phyloP scores from a whole-genome alignment of 495 filamentous ascomycete species.

The Neurospora sp. region DNA sequence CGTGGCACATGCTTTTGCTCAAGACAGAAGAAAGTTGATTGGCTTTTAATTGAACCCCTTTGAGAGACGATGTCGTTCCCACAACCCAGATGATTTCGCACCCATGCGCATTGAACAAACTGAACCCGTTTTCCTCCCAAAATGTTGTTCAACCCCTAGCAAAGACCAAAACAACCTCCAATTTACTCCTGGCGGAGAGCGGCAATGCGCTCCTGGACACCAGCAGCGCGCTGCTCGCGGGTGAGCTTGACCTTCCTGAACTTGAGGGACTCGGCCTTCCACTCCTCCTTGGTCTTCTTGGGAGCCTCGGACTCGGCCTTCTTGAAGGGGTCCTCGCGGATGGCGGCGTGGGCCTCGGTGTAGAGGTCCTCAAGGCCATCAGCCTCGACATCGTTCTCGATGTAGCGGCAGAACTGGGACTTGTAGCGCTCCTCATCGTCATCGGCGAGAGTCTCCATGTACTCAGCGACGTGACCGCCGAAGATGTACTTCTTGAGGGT shows the following conservation, averaged over 20 bases:
- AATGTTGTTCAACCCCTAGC: constrained; percentile 14
- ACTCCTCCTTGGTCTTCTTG: constrained; percentile 94
- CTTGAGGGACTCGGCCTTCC: constrained; percentile 93
- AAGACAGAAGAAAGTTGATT: constrained; percentile 15
- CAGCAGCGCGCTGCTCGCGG: constrained; percentile 65
- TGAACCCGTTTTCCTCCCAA: neutral
- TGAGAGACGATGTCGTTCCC: neutral
- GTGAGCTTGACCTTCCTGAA: constrained; percentile 65
- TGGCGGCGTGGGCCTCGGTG: constrained; percentile 85
- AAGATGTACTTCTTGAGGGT: constrained; percentile 98
- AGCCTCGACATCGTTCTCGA: constrained; percentile 91
- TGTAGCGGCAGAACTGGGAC: constrained; percentile 93
- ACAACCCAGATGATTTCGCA: neutral
- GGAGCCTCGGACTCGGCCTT: constrained; percentile 66
- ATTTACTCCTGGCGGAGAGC: constrained; percentile 46
- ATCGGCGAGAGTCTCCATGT: constrained; percentile 99
- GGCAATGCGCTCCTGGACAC: constrained; percentile 82
- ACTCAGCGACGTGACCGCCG: constrained; percentile 95
- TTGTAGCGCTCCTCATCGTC: constrained; percentile 99
- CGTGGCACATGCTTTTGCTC: neutral
- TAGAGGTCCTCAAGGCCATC: constrained; percentile 97
- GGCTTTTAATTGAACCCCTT: constrained; percentile 21
- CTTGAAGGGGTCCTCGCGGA: constrained; percentile 97
- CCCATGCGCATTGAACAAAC: neutral
- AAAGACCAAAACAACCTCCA: constrained; percentile 3